Conservation (phyloP, 2,329 filamentous ascomycete species). For the Sarocladium strictum region DNA sequence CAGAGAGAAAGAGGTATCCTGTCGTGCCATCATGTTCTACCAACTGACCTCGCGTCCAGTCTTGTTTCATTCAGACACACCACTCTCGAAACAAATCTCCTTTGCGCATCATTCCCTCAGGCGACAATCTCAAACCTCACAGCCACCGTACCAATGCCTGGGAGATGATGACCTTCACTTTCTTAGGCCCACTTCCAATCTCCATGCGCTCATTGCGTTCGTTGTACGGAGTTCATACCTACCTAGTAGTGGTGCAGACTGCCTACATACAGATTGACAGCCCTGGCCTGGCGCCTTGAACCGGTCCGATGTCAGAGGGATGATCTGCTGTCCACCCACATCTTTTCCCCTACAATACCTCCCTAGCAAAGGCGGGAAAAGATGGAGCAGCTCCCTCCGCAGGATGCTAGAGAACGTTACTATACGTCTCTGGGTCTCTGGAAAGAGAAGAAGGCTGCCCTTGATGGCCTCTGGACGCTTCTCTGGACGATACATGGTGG, state of each 20-base stretch:
- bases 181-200: constrained; percentile 6
- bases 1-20: too few relatives aligned
- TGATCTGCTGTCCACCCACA: not conserved
- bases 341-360: not conserved
- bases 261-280: not conserved
- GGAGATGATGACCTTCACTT: constrained; percentile 2
- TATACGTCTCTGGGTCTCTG: too few relatives aligned
- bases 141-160: not conserved
- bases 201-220: not conserved
- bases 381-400: not conserved
- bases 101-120: not conserved
- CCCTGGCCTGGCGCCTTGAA: not conserved
- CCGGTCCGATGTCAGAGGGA: constrained; percentile 7
- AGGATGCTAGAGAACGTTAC: too few relatives aligned
- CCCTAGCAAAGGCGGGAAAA: not conserved
- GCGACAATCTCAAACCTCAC: constrained; percentile 1
- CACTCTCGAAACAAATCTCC: not conserved
- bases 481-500: too few relatives aligned
- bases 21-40: too few relatives aligned
- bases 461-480: too few relatives aligned
- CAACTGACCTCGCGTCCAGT: not conserved
- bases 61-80: not conserved
- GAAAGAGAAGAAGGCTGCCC: too few relatives aligned
- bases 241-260: too few relatives aligned
- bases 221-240: too few relatives aligned